Evolutionary conservation across 1,139 yeast genomes (phyloP).

Genomic region (Candida smagusa): DNA sequence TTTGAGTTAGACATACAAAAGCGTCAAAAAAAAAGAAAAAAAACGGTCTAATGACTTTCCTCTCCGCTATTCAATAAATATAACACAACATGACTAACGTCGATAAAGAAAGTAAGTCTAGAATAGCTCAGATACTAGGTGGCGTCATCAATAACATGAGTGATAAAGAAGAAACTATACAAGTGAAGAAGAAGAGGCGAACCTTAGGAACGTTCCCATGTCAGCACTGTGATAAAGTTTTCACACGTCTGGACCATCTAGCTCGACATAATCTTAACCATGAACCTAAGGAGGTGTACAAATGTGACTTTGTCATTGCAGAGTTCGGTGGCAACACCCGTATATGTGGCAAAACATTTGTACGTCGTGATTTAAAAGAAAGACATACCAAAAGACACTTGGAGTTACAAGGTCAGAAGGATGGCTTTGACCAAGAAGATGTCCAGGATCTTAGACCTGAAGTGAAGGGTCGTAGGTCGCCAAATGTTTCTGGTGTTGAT

Average conservation of each 20-base stretch:
- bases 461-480: too few relatives aligned
- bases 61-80: too few relatives aligned
- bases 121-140: too few relatives aligned
- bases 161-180: neutral
- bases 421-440: neutral
- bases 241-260: slow-evolving; percentile 41
- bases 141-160: neutral
- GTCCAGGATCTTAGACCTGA: too few relatives aligned
- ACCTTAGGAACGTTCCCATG: slow-evolving; percentile 17
- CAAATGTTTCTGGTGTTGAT: too few relatives aligned
- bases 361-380: slow-evolving; percentile 37
- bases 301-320: slow-evolving; percentile 29
- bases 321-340: slow-evolving; percentile 20
- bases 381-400: slow-evolving; percentile 37
- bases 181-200: slow-evolving; percentile 11
- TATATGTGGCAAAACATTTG: slow-evolving; percentile 40
- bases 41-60: too few relatives aligned
- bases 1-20: too few relatives aligned
- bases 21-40: too few relatives aligned
- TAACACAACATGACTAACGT: too few relatives aligned
- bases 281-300: slow-evolving; percentile 31
- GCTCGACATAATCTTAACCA: slow-evolving; percentile 44
- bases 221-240: slow-evolving; percentile 35
- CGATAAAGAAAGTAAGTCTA: too few relatives aligned
- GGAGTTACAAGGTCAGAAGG: slow-evolving; percentile 8